Evolutionary conservation across 306 rosid species (phyloP), one percentile per base, ranked within the genome.

Genomic region (Oemleria cerasiformis): DNA sequence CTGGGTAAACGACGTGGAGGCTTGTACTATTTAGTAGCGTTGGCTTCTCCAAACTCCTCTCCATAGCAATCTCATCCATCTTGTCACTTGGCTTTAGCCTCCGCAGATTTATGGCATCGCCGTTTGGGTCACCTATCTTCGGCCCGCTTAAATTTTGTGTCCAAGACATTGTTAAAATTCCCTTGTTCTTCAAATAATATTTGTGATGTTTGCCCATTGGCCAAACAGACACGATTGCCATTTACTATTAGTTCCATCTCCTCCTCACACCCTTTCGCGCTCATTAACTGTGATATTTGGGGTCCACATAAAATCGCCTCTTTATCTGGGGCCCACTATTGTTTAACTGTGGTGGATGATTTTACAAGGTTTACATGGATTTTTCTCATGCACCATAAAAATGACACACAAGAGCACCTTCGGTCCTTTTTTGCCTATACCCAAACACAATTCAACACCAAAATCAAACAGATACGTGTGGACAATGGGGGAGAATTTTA

Each of bases 81-180:
- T 9, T 30, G 61, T 50, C 48, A n/a, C 2, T 7, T 34, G 9
- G 50, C 61, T 0, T 15, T 5, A 25, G 61, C 38, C 1, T 67
- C 12, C 16, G 17, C 17, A 30, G 38, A 48, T 50, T 19, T 42
- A 13, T 51, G 44, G 47, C 73, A 70, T 70, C 23, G 64, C 48
- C 4, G 73, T 70, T 70, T 56, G 25, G 55, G 55, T 55, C 51
- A 47, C n/a, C 51, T 47, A 11, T 47, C 51, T 47, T 47, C 17
- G 0, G 15, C 51, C 17, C 51, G 1, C 4, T 47, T 47, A 11
- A 12, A 47, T 3, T 4, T 50, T 50, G 0, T 50, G 5, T 3
- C 63, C 49, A 25, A 40, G 20, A 39, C 53, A 40, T 12, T 39
- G 19, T 53, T 7, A 14, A 13, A 55, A 8, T 70, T 11, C 23